Evolutionary conservation across 192 early-diverging fungal species (phyloP), one percentile per base, ranked within the genome.

Genomic region (Phlyctochytrium arcticum): DNA sequence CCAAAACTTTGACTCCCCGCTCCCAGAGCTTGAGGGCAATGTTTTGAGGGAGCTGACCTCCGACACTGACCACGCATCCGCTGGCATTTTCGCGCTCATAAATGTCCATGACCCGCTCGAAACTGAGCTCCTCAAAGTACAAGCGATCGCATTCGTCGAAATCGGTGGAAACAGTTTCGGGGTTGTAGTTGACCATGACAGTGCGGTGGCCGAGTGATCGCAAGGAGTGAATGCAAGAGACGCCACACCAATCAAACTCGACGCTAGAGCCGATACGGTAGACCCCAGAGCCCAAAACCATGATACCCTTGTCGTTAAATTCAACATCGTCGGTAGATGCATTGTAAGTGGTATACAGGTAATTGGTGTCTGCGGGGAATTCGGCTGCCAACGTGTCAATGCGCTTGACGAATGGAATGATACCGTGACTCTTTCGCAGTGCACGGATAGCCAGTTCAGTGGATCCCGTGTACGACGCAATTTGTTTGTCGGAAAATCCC

Each of bases 171-270:
- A 98, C 95, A 1, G 95, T 98, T 74, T 98, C 95, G 12, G 95
- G 95, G 74, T 98, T 98, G 84, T 98, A 98, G 77, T 98, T 98
- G 63, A 98, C 87, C 94, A 96, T 96, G 17, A 98, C 79, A 1
- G 95, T 98, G 69, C 87, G 86, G 65, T 84, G 81, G 51, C 91
- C 90, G 29, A 90, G 65, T 32, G 83, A 68, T 30, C 91, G 88
- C 9, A 98, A 82, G n/a, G 65, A 51, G 50, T 90, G 92, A 71
- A 92, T 92, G 32, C 59, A 50, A 19, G 60, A 51, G 7, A 82
- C 79, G 15, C 78, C 79, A 50, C 89, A 93, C 92, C 92, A 95
- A 75, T 96, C 94, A 73, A 98, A 98, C 74, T 96, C 94, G n/a
- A 98, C 96, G 44, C 88, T 90, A 9, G 92, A 93, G 24, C 95